A percentile compares a stretch with the other conserved stretches of the same genome.
Evolutionary conservation across 225 moss, liverwort and hornwort genomes (phyloP).

Genomic region (Climacium dendroides): DNA sequence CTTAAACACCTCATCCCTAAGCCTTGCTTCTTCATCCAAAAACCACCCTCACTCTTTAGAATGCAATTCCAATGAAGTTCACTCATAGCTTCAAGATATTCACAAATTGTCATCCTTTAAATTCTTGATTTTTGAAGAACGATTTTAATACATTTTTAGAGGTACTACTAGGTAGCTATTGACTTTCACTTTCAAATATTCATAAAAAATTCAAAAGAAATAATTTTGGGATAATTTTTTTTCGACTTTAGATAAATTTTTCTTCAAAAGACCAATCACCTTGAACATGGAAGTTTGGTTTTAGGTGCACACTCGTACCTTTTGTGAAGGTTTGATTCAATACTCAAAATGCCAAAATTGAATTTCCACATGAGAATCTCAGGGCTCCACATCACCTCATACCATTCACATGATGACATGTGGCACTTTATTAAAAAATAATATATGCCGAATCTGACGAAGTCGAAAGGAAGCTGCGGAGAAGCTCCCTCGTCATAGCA

Average conservation of each 20-base stretch:
- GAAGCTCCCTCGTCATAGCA: not conserved
- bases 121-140: not conserved
- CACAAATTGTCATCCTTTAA: accelerated
- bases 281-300: no score
- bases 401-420: no score
- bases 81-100: not conserved
- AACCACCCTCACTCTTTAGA: not conserved
- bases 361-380: no score
- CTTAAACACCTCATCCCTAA: accelerated
- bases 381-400: no score
- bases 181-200: not conserved
- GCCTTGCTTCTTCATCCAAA: accelerated
- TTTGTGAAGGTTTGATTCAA: no score
- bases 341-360: no score
- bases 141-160: accelerated
- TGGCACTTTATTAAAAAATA: no score
- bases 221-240: no score
- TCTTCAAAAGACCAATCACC: not conserved
- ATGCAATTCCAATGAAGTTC: no score
- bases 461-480: not conserved
- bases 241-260: not conserved
- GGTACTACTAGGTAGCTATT: accelerated
- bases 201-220: not conserved
- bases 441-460: no score
- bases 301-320: no score